Percentiles rank a stretch among this genome's conserved stretches.
phyloP scores from a whole-genome alignment of 352 stramenopile species.

The Phytophthora sansomeana region DNA sequence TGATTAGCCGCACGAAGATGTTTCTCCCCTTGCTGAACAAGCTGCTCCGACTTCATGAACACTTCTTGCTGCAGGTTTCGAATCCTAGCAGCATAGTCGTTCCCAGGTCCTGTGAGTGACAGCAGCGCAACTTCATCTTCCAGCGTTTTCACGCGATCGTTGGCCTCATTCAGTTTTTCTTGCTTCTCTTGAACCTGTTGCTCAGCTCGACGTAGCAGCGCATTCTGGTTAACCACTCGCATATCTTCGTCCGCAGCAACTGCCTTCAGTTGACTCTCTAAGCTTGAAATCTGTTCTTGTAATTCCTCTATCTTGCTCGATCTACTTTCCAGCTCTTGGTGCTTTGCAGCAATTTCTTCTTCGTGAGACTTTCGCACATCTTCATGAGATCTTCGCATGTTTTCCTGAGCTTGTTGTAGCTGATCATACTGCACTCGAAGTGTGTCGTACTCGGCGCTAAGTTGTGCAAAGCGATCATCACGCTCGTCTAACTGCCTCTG shows the following conservation, averaged over 20 bases:
- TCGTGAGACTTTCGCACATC: conserved; percentile 23
- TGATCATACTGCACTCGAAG: conserved; percentile 50
- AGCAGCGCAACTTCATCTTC: conserved; percentile 65
- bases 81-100: conserved; percentile 38
- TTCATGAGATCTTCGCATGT: conserved; percentile 26
- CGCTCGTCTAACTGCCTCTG: conserved; percentile 64
- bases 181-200: conserved; percentile 50
- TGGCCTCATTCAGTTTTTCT: conserved; percentile 39
- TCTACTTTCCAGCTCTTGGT: conserved; percentile 37
- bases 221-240: conserved; percentile 46
- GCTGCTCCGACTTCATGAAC: conserved; percentile 76
- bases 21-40: conserved; percentile 80
- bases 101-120: conserved; percentile 38
- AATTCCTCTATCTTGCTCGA: conserved; percentile 37
- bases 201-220: conserved; percentile 44
- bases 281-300: conserved; percentile 29
- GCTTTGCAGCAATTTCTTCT: conserved; percentile 34
- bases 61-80: conserved; percentile 74
- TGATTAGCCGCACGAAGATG: conserved; percentile 54
- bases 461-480: conserved; percentile 63
- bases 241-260: conserved; percentile 41
- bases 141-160: conserved; percentile 47
- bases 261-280: conserved; percentile 31
- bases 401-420: conserved; percentile 29
- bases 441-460: conserved; percentile 62